Conservation (phyloP, 345 rosid genomes). For the Arabis alpina region DNA sequence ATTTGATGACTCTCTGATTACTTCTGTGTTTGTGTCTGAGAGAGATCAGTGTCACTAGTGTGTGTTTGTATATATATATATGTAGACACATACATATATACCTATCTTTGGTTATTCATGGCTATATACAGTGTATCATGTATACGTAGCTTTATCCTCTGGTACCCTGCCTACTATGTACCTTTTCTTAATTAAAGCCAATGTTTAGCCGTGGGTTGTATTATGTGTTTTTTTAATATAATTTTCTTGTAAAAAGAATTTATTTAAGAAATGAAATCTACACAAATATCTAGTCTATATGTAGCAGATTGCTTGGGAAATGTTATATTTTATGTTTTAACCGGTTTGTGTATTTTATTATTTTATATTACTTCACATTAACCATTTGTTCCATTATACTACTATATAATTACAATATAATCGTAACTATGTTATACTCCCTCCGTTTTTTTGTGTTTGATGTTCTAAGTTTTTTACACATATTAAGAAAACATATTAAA, state of each 20-base stretch:
- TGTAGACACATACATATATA: neutral
- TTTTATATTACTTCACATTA: neutral
- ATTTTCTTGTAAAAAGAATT: too few relatives aligned
- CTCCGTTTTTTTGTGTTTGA: too few relatives aligned
- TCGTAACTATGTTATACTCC: too few relatives aligned
- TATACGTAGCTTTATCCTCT: neutral
- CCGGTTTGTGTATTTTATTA: neutral
- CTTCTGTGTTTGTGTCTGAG: neutral
- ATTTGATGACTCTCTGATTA: neutral
- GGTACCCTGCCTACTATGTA: constrained; percentile 13
- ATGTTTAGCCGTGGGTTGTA: neutral
- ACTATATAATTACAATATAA: neutral
- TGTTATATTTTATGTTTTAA: neutral
- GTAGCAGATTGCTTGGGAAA: neutral
- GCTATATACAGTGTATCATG: neutral
- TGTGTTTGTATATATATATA: neutral
- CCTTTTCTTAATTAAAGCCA: neutral
- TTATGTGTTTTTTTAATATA: neutral
- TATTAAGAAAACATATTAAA: too few relatives aligned
- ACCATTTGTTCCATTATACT: neutral
- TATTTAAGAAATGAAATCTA: neutral
- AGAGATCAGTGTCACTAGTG: constrained; percentile 5
- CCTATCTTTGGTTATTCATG: neutral
- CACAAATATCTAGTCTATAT: neutral
- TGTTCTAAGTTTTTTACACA: too few relatives aligned